phyloP scores from a whole-genome alignment of 306 rosid species.

The Mimosa bimucronata region DNA sequence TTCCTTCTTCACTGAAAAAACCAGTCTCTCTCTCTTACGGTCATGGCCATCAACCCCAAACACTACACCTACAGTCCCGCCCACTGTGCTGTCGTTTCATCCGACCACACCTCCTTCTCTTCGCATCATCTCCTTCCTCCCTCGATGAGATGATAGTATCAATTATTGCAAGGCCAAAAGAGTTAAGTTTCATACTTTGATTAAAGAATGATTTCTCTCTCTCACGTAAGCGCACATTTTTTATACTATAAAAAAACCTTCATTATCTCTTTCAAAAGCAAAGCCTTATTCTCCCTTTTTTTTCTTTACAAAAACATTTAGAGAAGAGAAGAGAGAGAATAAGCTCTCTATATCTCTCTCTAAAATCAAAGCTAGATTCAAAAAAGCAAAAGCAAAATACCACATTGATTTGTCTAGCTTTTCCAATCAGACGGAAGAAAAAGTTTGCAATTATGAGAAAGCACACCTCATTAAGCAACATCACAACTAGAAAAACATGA shows the following conservation, averaged over 20 bases:
- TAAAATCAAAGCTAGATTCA: conserved; percentile 43
- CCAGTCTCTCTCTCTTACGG: no score
- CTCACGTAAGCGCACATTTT: conserved; percentile 34
- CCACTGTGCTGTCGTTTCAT: conserved; percentile 73
- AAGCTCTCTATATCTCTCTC: conserved; percentile 1
- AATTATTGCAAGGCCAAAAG: conserved; percentile 39
- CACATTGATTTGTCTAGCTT: conserved; percentile 39
- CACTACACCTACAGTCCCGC: conserved; percentile 74
- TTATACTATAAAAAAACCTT: background rate
- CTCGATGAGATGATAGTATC: conserved; percentile 69
- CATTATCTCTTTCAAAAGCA: conserved; percentile 35
- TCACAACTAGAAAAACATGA: background rate
- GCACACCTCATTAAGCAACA: conserved; percentile 73
- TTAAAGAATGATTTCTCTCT: conserved; percentile 36
- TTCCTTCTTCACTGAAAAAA: background rate
- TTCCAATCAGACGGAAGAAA: conserved; percentile 47
- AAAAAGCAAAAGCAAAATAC: conserved; percentile 82
- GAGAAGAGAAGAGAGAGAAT: background rate
- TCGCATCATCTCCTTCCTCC: conserved; percentile 64
- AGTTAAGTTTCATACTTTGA: conserved; percentile 14
- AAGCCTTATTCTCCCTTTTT: background rate
- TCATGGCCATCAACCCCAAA: conserved; percentile 60
- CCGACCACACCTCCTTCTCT: conserved; percentile 66
- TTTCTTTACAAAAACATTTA: conserved; percentile 12
- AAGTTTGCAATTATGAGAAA: conserved; percentile 41